Evolutionary conservation across 2,329 filamentous ascomycete genomes (phyloP).

Genomic region (Bipolaris zeicola): DNA sequence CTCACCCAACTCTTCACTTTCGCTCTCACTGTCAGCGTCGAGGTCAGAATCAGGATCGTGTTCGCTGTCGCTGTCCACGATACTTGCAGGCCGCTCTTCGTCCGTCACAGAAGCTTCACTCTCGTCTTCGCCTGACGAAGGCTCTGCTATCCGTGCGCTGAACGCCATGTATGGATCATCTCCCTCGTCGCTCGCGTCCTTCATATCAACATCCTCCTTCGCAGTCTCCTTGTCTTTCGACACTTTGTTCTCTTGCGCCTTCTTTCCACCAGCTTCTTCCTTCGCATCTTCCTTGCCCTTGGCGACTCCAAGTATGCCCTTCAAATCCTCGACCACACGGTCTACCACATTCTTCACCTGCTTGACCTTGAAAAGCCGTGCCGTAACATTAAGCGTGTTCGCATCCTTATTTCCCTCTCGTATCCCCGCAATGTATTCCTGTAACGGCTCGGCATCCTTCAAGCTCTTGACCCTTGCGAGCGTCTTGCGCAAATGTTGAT

Average conservation of each 20-base stretch:
- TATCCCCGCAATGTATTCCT: constrained; percentile 43
- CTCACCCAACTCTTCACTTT: constrained; percentile 6
- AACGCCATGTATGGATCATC: constrained; percentile 44
- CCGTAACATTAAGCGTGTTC: constrained; percentile 62
- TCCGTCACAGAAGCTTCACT: constrained; percentile 37
- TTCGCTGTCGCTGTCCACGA: constrained; percentile 36
- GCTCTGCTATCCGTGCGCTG: constrained; percentile 48
- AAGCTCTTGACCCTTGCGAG: constrained; percentile 63
- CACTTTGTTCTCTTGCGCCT: constrained; percentile 38
- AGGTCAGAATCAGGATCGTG: constrained; percentile 28
- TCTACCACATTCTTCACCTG: constrained; percentile 62
- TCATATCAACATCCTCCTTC: constrained; percentile 26
- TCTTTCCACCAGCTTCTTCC: constrained; percentile 22
- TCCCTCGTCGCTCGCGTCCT: constrained; percentile 36
- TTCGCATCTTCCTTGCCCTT: constrained; percentile 21
- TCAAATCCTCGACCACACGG: constrained; percentile 51
- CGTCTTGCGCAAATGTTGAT: constrained; percentile 62
- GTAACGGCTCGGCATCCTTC: constrained; percentile 57
- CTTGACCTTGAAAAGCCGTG: constrained; percentile 64
- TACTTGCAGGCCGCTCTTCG: constrained; percentile 39
- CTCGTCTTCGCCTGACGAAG: constrained; percentile 43
- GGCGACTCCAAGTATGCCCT: constrained; percentile 40
- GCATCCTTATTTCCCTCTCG: constrained; percentile 50
- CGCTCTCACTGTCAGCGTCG: constrained; percentile 22
- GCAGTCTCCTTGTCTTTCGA: constrained; percentile 26